Evolutionary conservation across 164 flowering plant genomes (phyloP), one percentile per base, ranked within the genome.

Genomic region (Kalanchoe fedtschenkoi): DNA sequence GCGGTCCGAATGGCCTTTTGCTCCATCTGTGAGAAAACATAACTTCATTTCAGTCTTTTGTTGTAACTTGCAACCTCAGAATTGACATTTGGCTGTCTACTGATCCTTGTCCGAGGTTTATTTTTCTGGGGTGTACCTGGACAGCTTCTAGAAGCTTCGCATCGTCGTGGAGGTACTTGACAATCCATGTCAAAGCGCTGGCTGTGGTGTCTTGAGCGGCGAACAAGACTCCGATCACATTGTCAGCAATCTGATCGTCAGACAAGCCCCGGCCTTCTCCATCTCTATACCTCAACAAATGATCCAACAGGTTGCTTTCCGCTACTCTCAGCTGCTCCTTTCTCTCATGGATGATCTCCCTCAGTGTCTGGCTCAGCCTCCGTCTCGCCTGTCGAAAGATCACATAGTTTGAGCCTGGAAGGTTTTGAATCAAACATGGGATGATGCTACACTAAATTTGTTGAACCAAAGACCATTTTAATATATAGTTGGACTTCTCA

Each of bases 201-300:
- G 98, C 98, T 7, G 98, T 89, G 0, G 98, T 92, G 65, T 92
- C 98, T 53, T 83, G 91, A 33, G 98, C 98, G 1, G 98, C 98
- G 38, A 92, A 92, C 34, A 92, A 73, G 4, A 83, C 93, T 55
- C 98, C 98, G 22, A 92, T 86, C 16, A 89, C 74, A 76, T 92
- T 92, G 67, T 92, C 98, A 0, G 89, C 80, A 28, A 92, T 85
- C 61, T 92, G 89, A 9, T 83, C 83, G 0, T 82, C 85, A 0
- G 54, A 79, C 16, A 89, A 62, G 0, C 6, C 61, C 35, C 69
- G 62, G 29, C 81, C 88, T 13, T 78, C 72, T 28, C 77, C 85
- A 61, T 83, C 84, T 39, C 71, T 76, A 39, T 72, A 83, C 54
- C 72, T 75, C 77, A 91, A 60, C 1, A 91, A 68, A 34, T 68